These are phyloP conservation scores for Lodderomyces parapsilosis DNA, from an alignment of 1,139 yeast genomes.

Conservation along the genomic window DNA sequence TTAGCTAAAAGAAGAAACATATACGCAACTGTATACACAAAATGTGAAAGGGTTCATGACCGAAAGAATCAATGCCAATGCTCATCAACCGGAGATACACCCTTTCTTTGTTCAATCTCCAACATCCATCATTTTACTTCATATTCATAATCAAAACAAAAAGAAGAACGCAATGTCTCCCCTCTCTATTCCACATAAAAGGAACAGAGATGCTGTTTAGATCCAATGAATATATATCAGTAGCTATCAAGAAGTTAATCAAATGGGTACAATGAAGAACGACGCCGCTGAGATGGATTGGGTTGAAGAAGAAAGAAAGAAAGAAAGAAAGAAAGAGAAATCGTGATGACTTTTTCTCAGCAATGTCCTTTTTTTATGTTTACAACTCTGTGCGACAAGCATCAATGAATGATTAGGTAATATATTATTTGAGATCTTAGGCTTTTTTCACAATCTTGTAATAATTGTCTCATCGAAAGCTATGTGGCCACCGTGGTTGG, in stretches of 20 bases:
- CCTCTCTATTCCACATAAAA: constrained; percentile 6
- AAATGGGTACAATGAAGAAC: constrained; percentile 20
- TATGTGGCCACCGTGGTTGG: no score
- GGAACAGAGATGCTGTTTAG: constrained; percentile 2
- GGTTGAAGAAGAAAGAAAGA: constrained; percentile 6
- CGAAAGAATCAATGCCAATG: constrained; percentile 38
- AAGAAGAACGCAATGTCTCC: constrained; percentile 12
- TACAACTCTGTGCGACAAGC: neutral
- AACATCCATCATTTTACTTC: constrained; percentile 15
- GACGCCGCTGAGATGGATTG: constrained; percentile 40
- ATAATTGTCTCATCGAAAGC: no score
- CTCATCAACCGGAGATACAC: constrained; percentile 53
- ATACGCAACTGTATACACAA: neutral
- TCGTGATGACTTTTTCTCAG: neutral
- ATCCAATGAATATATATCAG: constrained; percentile 13
- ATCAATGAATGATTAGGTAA: neutral
- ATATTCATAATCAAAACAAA: constrained; percentile 3
- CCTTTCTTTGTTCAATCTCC: constrained; percentile 28
- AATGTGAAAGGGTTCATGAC: constrained; percentile 46
- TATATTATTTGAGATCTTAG: neutral
- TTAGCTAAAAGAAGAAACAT: neutral
- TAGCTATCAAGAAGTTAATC: constrained; percentile 39
- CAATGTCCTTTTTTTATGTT: neutral
- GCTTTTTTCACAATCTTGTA: no score
- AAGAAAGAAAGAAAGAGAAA: constrained; percentile 4